phyloP scores from a whole-genome alignment of 805 yeast genomes.

The Nakazawaea holstii region DNA sequence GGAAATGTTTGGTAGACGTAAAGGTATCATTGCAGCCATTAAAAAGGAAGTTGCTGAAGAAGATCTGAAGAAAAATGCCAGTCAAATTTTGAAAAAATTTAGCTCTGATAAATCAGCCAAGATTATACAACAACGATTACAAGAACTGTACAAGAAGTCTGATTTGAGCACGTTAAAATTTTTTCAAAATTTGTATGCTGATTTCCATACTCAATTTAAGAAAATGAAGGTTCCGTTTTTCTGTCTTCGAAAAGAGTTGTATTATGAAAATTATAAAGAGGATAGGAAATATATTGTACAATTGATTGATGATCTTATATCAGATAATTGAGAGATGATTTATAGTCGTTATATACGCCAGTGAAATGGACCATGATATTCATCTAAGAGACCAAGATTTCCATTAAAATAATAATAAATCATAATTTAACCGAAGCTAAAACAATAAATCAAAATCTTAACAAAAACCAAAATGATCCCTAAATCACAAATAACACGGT shows the following conservation, averaged over 20 bases:
- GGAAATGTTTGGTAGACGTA: background rate
- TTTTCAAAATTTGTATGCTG: constrained; percentile 5
- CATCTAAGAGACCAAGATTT: constrained; percentile 22
- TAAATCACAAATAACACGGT: constrained; percentile 41
- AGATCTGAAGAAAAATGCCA: background rate
- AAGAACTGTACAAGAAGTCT: background rate
- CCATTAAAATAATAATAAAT: background rate
- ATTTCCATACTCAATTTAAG: background rate
- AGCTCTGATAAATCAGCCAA: background rate
- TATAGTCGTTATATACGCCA: constrained; percentile 32
- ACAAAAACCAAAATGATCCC: constrained; percentile 11
- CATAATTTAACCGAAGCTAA: constrained; percentile 7
- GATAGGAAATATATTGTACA: constrained; percentile 10
- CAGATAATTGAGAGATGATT: background rate
- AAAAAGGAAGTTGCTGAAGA: background rate
- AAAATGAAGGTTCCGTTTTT: constrained; percentile 11
- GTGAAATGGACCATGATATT: constrained; percentile 67
- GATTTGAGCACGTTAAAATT: background rate
- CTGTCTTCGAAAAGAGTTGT: constrained; percentile 8
- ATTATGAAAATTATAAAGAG: background rate
- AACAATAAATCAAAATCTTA: constrained; percentile 4
- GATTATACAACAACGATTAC: background rate
- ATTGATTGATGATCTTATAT: constrained; percentile 6
- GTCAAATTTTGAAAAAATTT: background rate
- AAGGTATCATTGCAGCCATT: background rate